Evolutionary conservation across 169 alveolate species (phyloP), one percentile per base, ranked within the genome.

Genomic region (Plasmodium vivax): DNA sequence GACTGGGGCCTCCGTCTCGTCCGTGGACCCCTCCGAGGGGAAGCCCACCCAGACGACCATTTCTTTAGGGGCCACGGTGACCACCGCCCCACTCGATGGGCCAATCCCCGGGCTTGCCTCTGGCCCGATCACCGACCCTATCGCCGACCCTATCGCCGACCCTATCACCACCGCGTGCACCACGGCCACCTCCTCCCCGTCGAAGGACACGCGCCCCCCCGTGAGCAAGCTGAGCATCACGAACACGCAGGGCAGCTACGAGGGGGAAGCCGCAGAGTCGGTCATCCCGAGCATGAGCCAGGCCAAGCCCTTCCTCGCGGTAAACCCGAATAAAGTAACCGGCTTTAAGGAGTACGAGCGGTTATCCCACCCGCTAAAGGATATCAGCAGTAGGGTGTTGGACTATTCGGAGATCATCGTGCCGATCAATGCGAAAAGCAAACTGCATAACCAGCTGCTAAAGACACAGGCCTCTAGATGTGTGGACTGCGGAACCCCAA

Each of bases 401-500:
- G 94, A 87, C 77, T 88, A 93, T 38, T 93, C 94, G 2, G 95
- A 93, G 77, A 93, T 93, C 30, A 93, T 85, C n/a, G 94, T 93
- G 30, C 94, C 95, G 0, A 83, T 92, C 51, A 92, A 92, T 73
- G 95, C 58, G 47, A 92, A 92, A 73, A 88, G 93, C 56, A 85
- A 90, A 47, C 56, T 82, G 77, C 95, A 94, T 58, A 88, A 82
- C 71, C 92, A 94, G 71, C 51, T 82, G 56, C 80, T 95, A 43
- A 93, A 93, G 92, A 96, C 97, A 19, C 97, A 96, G 77, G 96
- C 97, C 0, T 84, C 97, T 10, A 82, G 97, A 71, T 96, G 97
- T 92, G 95, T 95, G 81, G 97, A 96, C 80, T 96, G 97, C 75
- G 97, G 97, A 68, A 95, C 96, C 3, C 97, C 97, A 9, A 93